A percentile compares a stretch with the other conserved stretches of the same genome.
Conservation (phyloP, 2,329 filamentous ascomycete species). For the Cercospora sp. region DNA sequence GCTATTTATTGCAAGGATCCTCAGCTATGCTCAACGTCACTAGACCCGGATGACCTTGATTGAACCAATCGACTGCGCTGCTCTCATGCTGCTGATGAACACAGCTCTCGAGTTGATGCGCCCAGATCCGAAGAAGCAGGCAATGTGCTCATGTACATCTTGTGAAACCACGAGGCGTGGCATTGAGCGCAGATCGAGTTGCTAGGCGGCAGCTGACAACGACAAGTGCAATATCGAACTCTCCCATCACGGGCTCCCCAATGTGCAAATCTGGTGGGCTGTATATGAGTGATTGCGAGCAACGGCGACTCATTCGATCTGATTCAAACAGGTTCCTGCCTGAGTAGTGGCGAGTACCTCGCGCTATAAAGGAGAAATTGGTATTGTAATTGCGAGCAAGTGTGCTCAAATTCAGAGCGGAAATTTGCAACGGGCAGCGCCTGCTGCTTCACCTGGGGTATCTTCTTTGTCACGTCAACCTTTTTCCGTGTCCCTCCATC, state of each 20-base stretch:
- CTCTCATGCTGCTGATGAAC: too few relatives aligned
- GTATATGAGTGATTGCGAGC: background rate
- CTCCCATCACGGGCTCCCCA: background rate
- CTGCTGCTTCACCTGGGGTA: background rate
- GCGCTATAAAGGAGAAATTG: background rate
- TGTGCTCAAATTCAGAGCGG: background rate
- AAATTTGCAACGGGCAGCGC: background rate
- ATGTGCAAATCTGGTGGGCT: background rate
- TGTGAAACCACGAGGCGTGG: background rate
- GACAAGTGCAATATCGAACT: background rate
- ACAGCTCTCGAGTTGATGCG: too few relatives aligned
- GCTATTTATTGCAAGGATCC: too few relatives aligned
- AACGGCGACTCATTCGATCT: background rate
- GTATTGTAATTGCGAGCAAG: background rate
- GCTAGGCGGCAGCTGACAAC: background rate
- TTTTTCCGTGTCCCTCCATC: background rate
- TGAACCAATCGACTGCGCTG: too few relatives aligned
- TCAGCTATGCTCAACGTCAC: too few relatives aligned
- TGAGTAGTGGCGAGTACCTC: background rate
- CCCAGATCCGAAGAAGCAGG: too few relatives aligned
- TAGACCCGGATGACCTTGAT: too few relatives aligned
- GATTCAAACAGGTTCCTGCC: background rate
- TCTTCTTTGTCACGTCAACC: background rate
- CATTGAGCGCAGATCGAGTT: background rate
- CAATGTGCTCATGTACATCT: too few relatives aligned